These are phyloP conservation scores for Biscutella auriculata DNA, from an alignment of 441 rosid genomes.

Conservation along the genomic window DNA sequence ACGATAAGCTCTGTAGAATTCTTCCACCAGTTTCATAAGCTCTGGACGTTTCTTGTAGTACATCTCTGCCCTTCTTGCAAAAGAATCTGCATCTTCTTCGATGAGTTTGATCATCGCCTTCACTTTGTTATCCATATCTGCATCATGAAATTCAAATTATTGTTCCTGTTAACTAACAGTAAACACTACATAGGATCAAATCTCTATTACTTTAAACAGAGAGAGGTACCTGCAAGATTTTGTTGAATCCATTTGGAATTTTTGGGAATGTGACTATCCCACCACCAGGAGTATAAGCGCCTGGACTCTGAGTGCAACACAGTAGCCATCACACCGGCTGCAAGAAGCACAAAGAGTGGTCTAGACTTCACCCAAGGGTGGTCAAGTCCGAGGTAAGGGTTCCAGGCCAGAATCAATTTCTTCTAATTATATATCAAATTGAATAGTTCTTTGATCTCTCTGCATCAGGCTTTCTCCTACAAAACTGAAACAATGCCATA, in stretches of 20 bases:
- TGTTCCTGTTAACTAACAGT: neutral
- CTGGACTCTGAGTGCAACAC: constrained; percentile 44
- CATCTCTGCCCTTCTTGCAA: constrained; percentile 84
- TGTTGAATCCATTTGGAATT: constrained; percentile 84
- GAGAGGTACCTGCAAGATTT: constrained; percentile 51
- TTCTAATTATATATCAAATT: constrained; percentile 2
- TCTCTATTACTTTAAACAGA: neutral
- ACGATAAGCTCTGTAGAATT: constrained; percentile 74
- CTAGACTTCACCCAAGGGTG: constrained; percentile 31
- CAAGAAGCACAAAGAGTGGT: constrained; percentile 27
- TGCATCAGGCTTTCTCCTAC: constrained; percentile 17
- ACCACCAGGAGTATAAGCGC: constrained; percentile 76
- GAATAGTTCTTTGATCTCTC: constrained; percentile 16
- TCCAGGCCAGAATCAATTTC: constrained; percentile 62
- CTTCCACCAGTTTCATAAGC: constrained; percentile 71
- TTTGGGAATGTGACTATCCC: constrained; percentile 85
- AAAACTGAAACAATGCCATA: constrained; percentile 11
- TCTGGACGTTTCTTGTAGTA: constrained; percentile 79
- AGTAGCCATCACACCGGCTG: constrained; percentile 45
- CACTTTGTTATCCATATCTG: constrained; percentile 74
- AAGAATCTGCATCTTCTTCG: constrained; percentile 81
- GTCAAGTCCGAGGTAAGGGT: constrained; percentile 36
- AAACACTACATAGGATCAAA: neutral
- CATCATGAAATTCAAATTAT: neutral
- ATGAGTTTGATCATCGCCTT: constrained; percentile 72